A percentile compares a stretch with the other conserved stretches of the same genome.
phyloP scores from a whole-genome alignment of 192 early-diverging fungal genomes.

The Dissophora ornata region DNA sequence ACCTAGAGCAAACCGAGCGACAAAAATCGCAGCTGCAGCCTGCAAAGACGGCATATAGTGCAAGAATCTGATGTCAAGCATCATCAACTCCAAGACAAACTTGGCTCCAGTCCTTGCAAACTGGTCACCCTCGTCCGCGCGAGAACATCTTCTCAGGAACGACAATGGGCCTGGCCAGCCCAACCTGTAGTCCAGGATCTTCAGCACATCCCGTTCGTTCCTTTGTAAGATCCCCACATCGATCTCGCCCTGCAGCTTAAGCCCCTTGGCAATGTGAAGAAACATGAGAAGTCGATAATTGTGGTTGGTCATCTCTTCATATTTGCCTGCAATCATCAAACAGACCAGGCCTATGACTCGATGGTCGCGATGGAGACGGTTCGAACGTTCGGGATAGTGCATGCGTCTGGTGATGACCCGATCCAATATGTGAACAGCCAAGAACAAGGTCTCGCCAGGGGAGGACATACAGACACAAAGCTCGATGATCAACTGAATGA shows the following conservation, averaged over 20 bases:
- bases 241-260: constrained; percentile 76
- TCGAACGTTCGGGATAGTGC: constrained; percentile 47
- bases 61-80: constrained; percentile 86
- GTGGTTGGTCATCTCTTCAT: constrained; percentile 89
- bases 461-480: background rate
- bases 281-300: too few relatives aligned
- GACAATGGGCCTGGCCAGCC: constrained; percentile 89
- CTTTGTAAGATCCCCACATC: constrained; percentile 82
- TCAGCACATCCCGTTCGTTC: constrained; percentile 90
- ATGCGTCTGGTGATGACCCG: constrained; percentile 70
- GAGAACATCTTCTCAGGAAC: constrained; percentile 89
- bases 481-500: background rate
- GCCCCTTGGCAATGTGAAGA: constrained; percentile 69
- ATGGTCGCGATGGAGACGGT: constrained; percentile 76
- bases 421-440: constrained; percentile 94
- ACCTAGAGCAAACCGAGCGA: constrained; percentile 80
- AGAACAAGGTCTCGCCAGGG: constrained; percentile 80
- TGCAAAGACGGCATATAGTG: constrained; percentile 72
- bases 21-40: constrained; percentile 82
- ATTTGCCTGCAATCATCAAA: constrained; percentile 91
- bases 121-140: constrained; percentile 85
- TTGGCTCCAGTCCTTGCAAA: constrained; percentile 89
- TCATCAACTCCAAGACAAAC: constrained; percentile 92
- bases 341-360: constrained; percentile 87
- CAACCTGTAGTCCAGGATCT: constrained; percentile 85